Conservation (phyloP, 352 stramenopile genomes). For the Phytophthora multivora region DNA sequence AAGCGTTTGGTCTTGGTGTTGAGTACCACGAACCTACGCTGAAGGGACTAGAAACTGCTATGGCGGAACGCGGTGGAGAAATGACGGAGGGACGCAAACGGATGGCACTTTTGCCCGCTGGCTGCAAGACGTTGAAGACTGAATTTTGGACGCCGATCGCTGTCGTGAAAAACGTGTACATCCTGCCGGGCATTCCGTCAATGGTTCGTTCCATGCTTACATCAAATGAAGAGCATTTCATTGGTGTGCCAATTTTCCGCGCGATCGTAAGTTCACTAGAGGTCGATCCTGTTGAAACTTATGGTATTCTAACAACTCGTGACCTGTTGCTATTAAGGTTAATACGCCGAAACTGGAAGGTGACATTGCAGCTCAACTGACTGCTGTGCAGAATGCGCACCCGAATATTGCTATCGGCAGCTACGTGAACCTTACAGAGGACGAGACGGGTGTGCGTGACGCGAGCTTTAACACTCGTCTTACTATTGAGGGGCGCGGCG, state of each 20-base stretch:
- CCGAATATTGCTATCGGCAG: constrained; percentile 79
- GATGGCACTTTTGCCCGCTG: constrained; percentile 73
- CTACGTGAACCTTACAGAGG: constrained; percentile 81
- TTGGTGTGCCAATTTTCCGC: constrained; percentile 77
- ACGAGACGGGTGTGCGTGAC: constrained; percentile 60
- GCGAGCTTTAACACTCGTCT: constrained; percentile 70
- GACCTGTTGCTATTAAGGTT: constrained; percentile 41
- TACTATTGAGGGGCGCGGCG: constrained; percentile 66
- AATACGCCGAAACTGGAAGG: constrained; percentile 74
- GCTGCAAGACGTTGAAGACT: constrained; percentile 59
- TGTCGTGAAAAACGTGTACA: constrained; percentile 83
- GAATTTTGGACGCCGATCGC: constrained; percentile 78
- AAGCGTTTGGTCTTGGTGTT: constrained; percentile 71
- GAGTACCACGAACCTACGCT: constrained; percentile 73
- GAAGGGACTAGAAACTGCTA: constrained; percentile 56
- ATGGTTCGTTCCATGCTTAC: constrained; percentile 87
- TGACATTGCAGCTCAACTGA: constrained; percentile 66
- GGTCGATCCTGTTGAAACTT: neutral
- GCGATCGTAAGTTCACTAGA: constrained; percentile 54
- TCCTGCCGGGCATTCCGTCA: constrained; percentile 81
- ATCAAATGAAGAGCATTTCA: constrained; percentile 77
- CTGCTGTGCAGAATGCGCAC: constrained; percentile 66
- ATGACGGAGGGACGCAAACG: constrained; percentile 75
- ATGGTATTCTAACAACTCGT: constrained; percentile 8
- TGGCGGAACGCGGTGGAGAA: constrained; percentile 35